A percentile compares a stretch with the other conserved stretches of the same genome.
These are phyloP conservation scores for Yarrowia divulgata DNA, from an alignment of 805 yeast species.

Conservation along the genomic window DNA sequence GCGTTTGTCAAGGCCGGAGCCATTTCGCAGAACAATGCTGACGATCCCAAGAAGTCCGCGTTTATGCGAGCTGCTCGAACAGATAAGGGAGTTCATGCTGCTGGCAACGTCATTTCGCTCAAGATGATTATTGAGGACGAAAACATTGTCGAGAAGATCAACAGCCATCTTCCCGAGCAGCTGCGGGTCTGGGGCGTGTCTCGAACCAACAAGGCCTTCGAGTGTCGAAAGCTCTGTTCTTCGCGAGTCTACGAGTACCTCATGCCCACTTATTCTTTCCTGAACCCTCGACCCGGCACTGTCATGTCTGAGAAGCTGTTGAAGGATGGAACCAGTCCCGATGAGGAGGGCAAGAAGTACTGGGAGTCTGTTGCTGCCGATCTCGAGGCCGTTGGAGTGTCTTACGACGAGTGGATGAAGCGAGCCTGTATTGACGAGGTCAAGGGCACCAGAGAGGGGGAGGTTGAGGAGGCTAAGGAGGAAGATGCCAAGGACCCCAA, in stretches of 20 bases:
- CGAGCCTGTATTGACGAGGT: constrained; percentile 47
- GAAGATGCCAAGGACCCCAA: too few relatives aligned
- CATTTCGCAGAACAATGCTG: constrained; percentile 82
- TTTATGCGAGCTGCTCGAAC: constrained; percentile 72
- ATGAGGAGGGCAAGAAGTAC: constrained; percentile 71
- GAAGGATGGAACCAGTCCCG: constrained; percentile 65
- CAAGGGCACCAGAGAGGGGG: background rate
- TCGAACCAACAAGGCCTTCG: constrained; percentile 88
- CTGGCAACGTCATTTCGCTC: constrained; percentile 87
- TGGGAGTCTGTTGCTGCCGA: constrained; percentile 63
- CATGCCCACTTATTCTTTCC: constrained; percentile 86
- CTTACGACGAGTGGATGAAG: constrained; percentile 43
- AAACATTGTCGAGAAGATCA: constrained; percentile 75
- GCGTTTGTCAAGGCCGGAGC: constrained; percentile 91
- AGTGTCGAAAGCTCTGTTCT: constrained; percentile 93
- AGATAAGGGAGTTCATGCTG: constrained; percentile 97
- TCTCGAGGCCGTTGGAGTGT: constrained; percentile 53
- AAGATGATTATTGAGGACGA: constrained; percentile 85
- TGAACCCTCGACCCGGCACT: constrained; percentile 87
- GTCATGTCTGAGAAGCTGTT: constrained; percentile 68
- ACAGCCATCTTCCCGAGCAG: constrained; percentile 77
- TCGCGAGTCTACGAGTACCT: constrained; percentile 95
- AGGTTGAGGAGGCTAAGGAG: background rate
- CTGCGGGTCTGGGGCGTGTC: constrained; percentile 93
- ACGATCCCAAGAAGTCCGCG: constrained; percentile 85